A percentile compares a stretch with the other conserved stretches of the same genome.
Conservation (phyloP, 208 protist genomes). For the Wallacemonas collosoma region DNA sequence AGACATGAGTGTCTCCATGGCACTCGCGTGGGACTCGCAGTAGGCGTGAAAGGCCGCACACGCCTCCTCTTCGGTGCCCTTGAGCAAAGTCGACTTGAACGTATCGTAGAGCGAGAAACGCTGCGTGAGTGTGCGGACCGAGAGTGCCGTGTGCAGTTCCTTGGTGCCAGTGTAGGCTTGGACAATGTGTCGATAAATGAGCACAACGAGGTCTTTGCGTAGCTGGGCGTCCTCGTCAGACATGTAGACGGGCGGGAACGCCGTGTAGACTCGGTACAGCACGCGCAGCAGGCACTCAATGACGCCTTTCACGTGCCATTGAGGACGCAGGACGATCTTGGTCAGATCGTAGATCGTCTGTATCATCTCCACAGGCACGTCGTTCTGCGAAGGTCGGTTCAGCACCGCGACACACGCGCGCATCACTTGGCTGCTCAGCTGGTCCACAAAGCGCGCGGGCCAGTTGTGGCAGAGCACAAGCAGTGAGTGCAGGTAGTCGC, state of each 20-base stretch:
- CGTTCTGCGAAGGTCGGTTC: constrained; percentile 60
- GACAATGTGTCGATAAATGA: constrained; percentile 65
- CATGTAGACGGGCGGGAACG: constrained; percentile 64
- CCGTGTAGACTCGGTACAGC: constrained; percentile 68
- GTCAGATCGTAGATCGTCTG: constrained; percentile 60
- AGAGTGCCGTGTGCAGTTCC: constrained; percentile 75
- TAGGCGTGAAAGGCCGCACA: constrained; percentile 60
- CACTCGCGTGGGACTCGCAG: constrained; percentile 46
- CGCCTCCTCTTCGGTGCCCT: constrained; percentile 35
- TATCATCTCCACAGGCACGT: constrained; percentile 52
- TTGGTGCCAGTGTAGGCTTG: constrained; percentile 59
- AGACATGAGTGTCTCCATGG: constrained; percentile 69
- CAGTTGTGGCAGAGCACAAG: constrained; percentile 58
- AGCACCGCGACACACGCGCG: constrained; percentile 73
- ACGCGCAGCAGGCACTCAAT: constrained; percentile 71
- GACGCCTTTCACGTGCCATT: constrained; percentile 74
- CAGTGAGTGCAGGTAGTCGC: constrained; percentile 60
- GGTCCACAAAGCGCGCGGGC: constrained; percentile 51
- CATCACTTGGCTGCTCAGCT: constrained; percentile 75
- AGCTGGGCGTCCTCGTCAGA: constrained; percentile 43
- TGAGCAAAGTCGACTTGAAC: constrained; percentile 50
- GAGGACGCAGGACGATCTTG: constrained; percentile 43
- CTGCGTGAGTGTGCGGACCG: constrained; percentile 64
- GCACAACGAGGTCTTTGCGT: constrained; percentile 51
- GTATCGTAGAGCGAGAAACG: constrained; percentile 79